A percentile compares a stretch with the other conserved stretches of the same genome.
phyloP scores from a whole-genome alignment of 805 yeast genomes.

The Ogataea kodamae region DNA sequence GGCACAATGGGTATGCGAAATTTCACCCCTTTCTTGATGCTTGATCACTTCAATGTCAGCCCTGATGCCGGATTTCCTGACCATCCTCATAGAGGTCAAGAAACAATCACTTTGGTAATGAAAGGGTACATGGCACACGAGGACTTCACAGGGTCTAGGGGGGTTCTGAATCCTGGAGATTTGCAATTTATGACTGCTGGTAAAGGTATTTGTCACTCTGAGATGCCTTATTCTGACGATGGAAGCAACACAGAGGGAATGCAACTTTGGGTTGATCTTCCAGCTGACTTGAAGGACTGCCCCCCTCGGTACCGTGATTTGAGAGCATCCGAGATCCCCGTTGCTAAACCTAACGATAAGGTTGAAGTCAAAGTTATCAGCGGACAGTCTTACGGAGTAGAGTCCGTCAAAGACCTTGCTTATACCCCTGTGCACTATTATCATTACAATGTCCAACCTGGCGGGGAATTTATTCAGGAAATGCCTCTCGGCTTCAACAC shows the following conservation, averaged over 20 bases:
- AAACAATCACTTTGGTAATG: slow-evolving; percentile 67
- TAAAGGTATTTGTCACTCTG: slow-evolving; percentile 79
- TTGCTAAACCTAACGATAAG: slow-evolving; percentile 60
- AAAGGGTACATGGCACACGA: slow-evolving; percentile 74
- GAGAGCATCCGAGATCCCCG: slow-evolving; percentile 66
- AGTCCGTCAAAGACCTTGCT: slow-evolving; percentile 69
- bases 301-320: slow-evolving; percentile 80
- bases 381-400: slow-evolving; percentile 74
- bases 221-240: slow-evolving; percentile 66
- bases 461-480: slow-evolving; percentile 58
- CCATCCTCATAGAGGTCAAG: slow-evolving; percentile 82
- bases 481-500: slow-evolving; percentile 61
- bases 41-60: slow-evolving; percentile 69
- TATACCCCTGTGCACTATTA: slow-evolving; percentile 78
- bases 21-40: slow-evolving; percentile 77
- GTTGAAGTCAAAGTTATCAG: slow-evolving; percentile 68
- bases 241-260: slow-evolving; percentile 56
- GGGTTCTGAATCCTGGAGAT: slow-evolving; percentile 76
- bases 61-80: slow-evolving; percentile 77
- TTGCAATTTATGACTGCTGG: slow-evolving; percentile 95
- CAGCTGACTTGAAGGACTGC: slow-evolving; percentile 54
- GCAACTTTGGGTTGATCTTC: slow-evolving; percentile 88
- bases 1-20: slow-evolving; percentile 66
- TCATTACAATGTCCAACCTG: slow-evolving; percentile 60
- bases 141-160: slow-evolving; percentile 84